Percentiles rank a stretch among this genome's conserved stretches.
These are phyloP conservation scores for Gynostemma pentaphyllum DNA, from an alignment of 306 rosid genomes.

Conservation along the genomic window DNA sequence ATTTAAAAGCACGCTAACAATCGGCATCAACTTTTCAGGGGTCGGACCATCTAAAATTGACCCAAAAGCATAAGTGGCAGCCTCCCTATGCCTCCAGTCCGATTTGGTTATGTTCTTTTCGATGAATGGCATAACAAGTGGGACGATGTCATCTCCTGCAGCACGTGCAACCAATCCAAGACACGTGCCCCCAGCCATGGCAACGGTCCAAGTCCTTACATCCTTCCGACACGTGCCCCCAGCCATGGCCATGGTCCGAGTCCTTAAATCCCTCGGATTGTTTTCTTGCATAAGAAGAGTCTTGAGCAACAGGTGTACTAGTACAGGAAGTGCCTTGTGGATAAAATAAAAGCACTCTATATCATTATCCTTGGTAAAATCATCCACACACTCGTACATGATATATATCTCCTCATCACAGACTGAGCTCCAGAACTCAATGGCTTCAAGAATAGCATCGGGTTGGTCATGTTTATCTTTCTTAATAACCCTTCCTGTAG, in stretches of 20 bases:
- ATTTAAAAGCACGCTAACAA: constrained; percentile 23
- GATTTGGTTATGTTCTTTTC: too few relatives aligned
- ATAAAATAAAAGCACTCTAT: constrained; percentile 16
- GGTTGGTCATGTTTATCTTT: constrained; percentile 44
- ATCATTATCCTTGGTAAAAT: constrained; percentile 17
- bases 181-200: too few relatives aligned
- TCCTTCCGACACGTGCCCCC: constrained; percentile 29
- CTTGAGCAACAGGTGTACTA: constrained; percentile 27
- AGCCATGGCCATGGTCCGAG: constrained; percentile 30
- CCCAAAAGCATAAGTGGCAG: too few relatives aligned
- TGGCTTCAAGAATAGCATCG: constrained; percentile 25
- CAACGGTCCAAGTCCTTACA: constrained; percentile 22
- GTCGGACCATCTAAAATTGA: constrained; percentile 26
- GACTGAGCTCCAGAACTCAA: constrained; percentile 32
- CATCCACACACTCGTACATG: constrained; percentile 25
- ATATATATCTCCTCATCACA: constrained; percentile 28
- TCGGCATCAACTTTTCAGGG: constrained; percentile 12
- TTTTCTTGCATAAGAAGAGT: constrained; percentile 30
- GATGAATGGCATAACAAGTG: too few relatives aligned
- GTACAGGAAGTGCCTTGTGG: constrained; percentile 19
- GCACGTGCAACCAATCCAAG: too few relatives aligned
- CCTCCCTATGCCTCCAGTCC: constrained; percentile 31
- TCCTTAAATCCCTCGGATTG: constrained; percentile 21
- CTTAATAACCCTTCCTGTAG: constrained; percentile 27
- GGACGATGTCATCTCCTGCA: too few relatives aligned